Evolutionary conservation across 805 yeast genomes (phyloP).

Genomic region (Suhomyces pyralidae): DNA sequence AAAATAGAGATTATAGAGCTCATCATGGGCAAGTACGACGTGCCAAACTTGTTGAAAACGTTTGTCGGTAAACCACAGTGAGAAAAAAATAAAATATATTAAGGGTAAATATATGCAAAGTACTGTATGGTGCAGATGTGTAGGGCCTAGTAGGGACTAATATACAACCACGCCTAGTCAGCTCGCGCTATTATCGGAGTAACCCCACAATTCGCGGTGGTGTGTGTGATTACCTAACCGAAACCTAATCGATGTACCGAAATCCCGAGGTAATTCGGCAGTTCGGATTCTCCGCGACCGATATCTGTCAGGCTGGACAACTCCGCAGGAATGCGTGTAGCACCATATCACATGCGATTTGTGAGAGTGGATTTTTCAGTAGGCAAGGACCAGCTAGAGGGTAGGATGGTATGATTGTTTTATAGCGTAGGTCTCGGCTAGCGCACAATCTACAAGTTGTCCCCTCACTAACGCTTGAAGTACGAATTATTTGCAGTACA

Average conservation of each 20-base stretch:
- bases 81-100: not conserved
- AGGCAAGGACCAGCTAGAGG: not conserved
- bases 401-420: not conserved
- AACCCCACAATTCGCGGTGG: not conserved
- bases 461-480: not conserved
- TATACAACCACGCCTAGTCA: not conserved
- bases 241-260: not conserved
- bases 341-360: not conserved
- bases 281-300: not conserved
- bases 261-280: constrained; percentile 4
- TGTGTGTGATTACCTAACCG: not conserved
- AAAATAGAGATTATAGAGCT: constrained; percentile 27
- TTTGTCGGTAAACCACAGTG: constrained; percentile 1
- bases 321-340: not conserved
- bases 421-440: not conserved
- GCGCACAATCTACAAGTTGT: not conserved
- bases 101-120: not conserved
- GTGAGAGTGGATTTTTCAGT: not conserved
- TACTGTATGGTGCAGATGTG: not conserved
- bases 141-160: not conserved
- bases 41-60: constrained; percentile 19
- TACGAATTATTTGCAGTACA: not conserved
- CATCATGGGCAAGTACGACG: constrained; percentile 25
- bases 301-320: not conserved
- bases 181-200: not conserved